Evolutionary conservation across 306 rosid species (phyloP), one percentile per base, ranked within the genome.

Genomic region (Vigna reflexopilosa): DNA sequence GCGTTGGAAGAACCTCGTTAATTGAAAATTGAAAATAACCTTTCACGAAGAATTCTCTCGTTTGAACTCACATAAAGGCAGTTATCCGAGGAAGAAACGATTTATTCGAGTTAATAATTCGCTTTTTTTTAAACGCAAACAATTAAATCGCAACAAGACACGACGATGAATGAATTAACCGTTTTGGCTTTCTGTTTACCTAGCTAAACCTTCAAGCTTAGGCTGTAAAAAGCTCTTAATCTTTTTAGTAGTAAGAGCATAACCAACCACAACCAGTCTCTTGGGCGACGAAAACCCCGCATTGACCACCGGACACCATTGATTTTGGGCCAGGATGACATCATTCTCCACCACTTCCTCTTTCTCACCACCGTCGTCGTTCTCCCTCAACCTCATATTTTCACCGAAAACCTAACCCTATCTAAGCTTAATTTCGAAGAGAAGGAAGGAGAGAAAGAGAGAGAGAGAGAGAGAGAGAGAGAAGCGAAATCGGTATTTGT

Each of bases 231-330:
- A 93, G 83, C 98, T 93, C 96, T 93, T 88, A 47, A 84, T 87
- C 88, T 93, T 93, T 90, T 93, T 93, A 8, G 96, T 90, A 75
- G 98, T 93, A 32, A 93, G 98, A 70, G 98, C 98, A 56, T 91
- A 93, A 15, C 98, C 98, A 56, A 93, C 98, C 10, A 93, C 91
- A 68, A 86, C 83, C 16, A 74, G 34, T 70, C 86, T 87, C 77
- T 57, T 85, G 1, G 85, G 90, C 14, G 80, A 82, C 56, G 87
- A 74, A 66, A 85, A 77, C 10, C 84, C 85, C 9, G 76, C 78
- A 81, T 78, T 81, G 24, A 84, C 86, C 45, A 75, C 77, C 4
- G 82, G 73, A 77, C 84, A 77, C 77, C 87, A 83, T 52, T 77
- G 85, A 77, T 81, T 44, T 66, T 76, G 80, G 5, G 52, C 63